Base-by-base conservation (phyloP, 371 early-diverging fungal genomes). In the Mortierella polycephala region DNA sequence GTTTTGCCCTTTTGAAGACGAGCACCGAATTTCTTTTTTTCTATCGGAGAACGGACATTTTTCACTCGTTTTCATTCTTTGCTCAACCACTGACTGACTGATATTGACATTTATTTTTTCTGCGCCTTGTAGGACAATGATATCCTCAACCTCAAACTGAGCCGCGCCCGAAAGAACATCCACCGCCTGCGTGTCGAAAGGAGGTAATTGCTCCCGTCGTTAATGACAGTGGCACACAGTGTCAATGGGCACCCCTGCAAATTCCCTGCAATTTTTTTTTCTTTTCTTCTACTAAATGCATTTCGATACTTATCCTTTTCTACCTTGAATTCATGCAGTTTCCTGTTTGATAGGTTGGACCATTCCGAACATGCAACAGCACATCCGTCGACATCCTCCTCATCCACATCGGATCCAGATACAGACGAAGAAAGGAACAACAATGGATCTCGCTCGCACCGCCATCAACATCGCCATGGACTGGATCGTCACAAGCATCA, bases 151-250 rank as follows among this genome's bases (percentile, higher is more conserved):
- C 65, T 75, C 46, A 75, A 70, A 63, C 54, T 75, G 64, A 75
- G 70, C 67, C 75, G 75, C 57, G 71, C 75, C 57, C 70, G 75
- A 61, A 75, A 75, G 60, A 75, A 75, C 56, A 70, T 75, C 45
- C 75, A 70, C 16, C 75, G 75, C 18, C 67, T 75, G 30, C 63
- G 75, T 1, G 71, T 75, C 56, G 75, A 75, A 39, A 62, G 75
- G 62, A 75, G 75, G 75, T 75, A 70, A 54, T 14, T 13, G 14
- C 50, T 14, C 16, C n/a, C 6, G 20, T 13, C 2, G 16, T 18
- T 9, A 5, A 39, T 11, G n/a, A 46, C 14, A 37, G 51, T 30
- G n/a, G 52, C 55, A 53, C 62, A 41, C 58, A 30, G 4, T 30
- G 30, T 30, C 30, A 2, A 30, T 30, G 30, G 30, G 30, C 30